Conservation (phyloP, 768 basidiomycete species). For the Cystofilobasidium bisporidii region DNA sequence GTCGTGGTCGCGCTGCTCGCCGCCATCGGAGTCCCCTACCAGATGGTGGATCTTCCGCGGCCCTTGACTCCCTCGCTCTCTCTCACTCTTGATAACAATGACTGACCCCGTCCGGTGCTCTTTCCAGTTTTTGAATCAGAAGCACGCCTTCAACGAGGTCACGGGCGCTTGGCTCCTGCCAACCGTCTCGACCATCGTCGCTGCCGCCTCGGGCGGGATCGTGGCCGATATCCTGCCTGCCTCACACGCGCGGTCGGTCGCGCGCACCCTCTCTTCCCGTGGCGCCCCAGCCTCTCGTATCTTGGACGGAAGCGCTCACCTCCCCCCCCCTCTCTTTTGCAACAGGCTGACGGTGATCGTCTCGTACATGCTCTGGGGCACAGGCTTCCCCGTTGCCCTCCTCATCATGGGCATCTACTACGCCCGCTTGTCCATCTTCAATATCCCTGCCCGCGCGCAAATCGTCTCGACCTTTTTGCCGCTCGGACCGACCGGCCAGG, state of each 20-base stretch:
- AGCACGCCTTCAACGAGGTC: conserved; percentile 51
- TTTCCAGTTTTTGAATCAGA: conserved; percentile 47
- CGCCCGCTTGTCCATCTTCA: conserved; percentile 26
- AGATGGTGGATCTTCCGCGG: background rate
- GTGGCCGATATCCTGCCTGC: conserved; percentile 48
- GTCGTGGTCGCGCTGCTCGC: conserved; percentile 9
- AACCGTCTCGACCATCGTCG: conserved; percentile 62
- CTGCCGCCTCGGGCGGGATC: conserved; percentile 56
- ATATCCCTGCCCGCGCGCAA: conserved; percentile 36
- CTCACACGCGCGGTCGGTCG: conserved; percentile 44
- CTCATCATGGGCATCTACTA: conserved; percentile 28
- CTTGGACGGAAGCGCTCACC: too few relatives aligned
- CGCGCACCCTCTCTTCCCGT: background rate
- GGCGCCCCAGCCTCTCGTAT: background rate
- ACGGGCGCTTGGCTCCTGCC: conserved; percentile 65
- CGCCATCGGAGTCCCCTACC: conserved; percentile 4
- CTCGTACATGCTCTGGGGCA: conserved; percentile 45
- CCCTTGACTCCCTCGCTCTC: background rate
- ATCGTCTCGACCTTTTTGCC: conserved; percentile 62
- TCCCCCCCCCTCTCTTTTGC: too few relatives aligned
- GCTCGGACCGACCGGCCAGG: conserved; percentile 62
- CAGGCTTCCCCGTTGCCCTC: conserved; percentile 32
- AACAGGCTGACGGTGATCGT: conserved; percentile 50
- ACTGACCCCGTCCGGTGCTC: conserved; percentile 36
- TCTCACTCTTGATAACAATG: background rate